Conservation (phyloP, 129 eudicot genomes). For the Chrysanthemum makinoi region DNA sequence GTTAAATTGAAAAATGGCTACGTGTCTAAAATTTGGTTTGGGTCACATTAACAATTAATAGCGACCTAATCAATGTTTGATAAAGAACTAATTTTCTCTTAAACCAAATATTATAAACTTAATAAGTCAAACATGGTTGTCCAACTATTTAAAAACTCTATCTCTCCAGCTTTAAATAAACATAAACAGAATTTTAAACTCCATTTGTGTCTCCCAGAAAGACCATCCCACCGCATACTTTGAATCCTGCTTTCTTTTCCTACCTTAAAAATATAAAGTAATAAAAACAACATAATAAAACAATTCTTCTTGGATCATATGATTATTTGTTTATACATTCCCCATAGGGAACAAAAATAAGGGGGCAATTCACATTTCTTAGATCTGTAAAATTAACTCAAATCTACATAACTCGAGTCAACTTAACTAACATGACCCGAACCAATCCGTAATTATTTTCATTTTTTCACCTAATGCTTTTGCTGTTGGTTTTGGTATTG, state of each 20-base stretch:
- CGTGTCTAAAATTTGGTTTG: too few relatives aligned
- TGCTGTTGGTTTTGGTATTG: conserved; percentile 35
- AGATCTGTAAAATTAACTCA: conserved; percentile 13
- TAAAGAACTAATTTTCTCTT: too few relatives aligned
- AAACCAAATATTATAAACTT: too few relatives aligned
- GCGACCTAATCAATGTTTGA: too few relatives aligned
- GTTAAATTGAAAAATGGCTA: too few relatives aligned
- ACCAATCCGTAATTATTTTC: conserved; percentile 6
- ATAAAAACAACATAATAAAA: conserved; percentile 7
- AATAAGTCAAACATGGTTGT: not conserved
- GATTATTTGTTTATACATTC: conserved; percentile 31
- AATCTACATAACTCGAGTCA: conserved; percentile 10
- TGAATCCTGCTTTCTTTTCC: conserved; percentile 20
- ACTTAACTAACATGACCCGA: not conserved
- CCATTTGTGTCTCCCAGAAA: conserved; percentile 15
- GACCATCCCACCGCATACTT: conserved; percentile 27
- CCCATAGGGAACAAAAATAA: conserved; percentile 23
- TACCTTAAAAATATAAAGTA: not conserved
- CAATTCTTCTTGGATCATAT: conserved; percentile 28
- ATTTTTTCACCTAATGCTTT: conserved; percentile 24
- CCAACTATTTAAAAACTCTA: not conserved
- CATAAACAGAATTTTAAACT: not conserved
- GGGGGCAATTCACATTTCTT: conserved; percentile 33
- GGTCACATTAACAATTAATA: too few relatives aligned
- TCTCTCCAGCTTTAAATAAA: not conserved